Evolutionary conservation across 179 eudicot genomes (phyloP).

Genomic region (Patellifolia procumbens): DNA sequence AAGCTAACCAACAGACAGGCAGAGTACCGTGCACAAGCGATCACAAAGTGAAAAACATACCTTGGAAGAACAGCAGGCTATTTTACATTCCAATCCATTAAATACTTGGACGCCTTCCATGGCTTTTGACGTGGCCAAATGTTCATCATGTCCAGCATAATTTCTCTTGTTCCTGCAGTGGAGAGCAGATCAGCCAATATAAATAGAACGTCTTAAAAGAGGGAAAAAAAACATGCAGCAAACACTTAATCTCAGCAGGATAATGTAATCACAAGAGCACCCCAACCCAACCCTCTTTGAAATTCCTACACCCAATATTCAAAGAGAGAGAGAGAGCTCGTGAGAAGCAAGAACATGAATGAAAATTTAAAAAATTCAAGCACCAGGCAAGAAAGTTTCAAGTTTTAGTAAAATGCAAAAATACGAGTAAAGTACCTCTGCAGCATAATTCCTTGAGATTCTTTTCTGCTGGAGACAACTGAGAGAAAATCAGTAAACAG

Average conservation of each 20-base stretch:
- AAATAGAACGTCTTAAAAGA: background rate
- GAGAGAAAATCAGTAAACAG: slow-evolving; percentile 57
- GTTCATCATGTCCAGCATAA: slow-evolving; percentile 60
- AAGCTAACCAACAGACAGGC: slow-evolving; percentile 8
- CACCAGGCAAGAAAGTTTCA: too few species aligned
- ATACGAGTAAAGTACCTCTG: slow-evolving; percentile 47
- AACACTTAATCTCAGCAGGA: background rate
- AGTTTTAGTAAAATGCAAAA: background rate
- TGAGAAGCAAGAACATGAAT: background rate
- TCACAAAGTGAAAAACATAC: slow-evolving; percentile 33
- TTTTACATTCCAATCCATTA: slow-evolving; percentile 92
- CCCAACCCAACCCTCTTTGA: background rate
- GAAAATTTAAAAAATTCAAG: background rate
- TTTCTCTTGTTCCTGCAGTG: slow-evolving; percentile 68
- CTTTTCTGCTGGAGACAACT: slow-evolving; percentile 46
- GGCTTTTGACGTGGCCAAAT: slow-evolving; percentile 58
- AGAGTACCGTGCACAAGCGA: slow-evolving; percentile 8
- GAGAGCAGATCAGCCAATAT: slow-evolving; percentile 14
- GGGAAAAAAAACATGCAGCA: background rate
- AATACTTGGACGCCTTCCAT: slow-evolving; percentile 53
- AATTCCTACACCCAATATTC: background rate
- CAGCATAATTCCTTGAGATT: slow-evolving; percentile 47
- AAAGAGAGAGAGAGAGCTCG: background rate
- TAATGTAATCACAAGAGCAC: background rate
- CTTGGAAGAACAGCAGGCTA: slow-evolving; percentile 85